A percentile compares a stretch with the other conserved stretches of the same genome.
Conservation (phyloP, 2,329 filamentous ascomycete genomes). For the Kalaharituber pfeilii region DNA sequence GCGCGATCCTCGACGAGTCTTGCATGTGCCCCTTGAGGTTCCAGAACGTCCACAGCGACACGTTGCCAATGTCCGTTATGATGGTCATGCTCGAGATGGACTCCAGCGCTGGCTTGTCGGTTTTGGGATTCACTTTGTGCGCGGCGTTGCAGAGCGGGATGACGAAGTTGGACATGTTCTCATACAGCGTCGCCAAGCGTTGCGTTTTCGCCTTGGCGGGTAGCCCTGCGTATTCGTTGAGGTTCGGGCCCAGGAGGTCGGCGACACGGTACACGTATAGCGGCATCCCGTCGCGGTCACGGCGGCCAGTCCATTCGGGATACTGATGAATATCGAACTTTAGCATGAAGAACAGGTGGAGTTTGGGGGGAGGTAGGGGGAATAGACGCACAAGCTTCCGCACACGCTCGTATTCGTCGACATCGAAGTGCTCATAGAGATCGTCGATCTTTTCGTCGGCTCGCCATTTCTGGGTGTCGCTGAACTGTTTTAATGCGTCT, state of each 20-base stretch:
- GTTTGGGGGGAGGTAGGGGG: not conserved
- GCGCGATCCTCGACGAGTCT: constrained; percentile 70
- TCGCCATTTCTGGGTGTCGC: constrained; percentile 76
- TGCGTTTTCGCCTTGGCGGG: constrained; percentile 52
- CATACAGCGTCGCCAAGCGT: constrained; percentile 80
- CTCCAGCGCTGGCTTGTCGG: constrained; percentile 34
- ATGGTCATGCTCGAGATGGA: constrained; percentile 86
- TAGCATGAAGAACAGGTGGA: not conserved
- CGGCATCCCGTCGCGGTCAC: constrained; percentile 79
- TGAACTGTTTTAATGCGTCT: constrained; percentile 69
- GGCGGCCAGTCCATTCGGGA: constrained; percentile 83
- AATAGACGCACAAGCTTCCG: constrained; percentile 46
- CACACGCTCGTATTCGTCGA: constrained; percentile 67
- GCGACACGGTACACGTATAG: constrained; percentile 81
- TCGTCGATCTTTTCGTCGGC: constrained; percentile 58
- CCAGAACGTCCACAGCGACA: constrained; percentile 89
- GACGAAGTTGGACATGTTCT: constrained; percentile 74
- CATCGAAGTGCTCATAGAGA: constrained; percentile 72
- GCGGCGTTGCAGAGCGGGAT: constrained; percentile 71
- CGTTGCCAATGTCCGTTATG: constrained; percentile 79
- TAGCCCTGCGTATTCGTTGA: constrained; percentile 63
- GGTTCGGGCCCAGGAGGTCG: constrained; percentile 64
- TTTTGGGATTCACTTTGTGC: constrained; percentile 19
- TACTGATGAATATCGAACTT: constrained; percentile 38
- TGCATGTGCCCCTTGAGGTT: constrained; percentile 90